phyloP scores from a whole-genome alignment of 306 rosid genomes.

The Vigna nakashimae region DNA sequence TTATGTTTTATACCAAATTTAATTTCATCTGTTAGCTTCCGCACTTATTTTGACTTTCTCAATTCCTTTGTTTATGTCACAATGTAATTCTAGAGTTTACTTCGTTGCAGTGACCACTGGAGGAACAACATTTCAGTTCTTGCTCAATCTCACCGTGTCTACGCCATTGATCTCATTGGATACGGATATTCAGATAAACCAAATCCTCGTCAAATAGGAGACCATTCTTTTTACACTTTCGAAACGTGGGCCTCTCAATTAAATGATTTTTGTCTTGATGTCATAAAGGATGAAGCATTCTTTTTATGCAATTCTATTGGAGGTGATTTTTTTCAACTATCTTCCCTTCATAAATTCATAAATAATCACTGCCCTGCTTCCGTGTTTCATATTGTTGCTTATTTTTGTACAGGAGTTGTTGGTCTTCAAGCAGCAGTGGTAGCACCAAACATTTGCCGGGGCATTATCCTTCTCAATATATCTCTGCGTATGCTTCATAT shows the following conservation, averaged over 20 bases:
- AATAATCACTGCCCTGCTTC: not conserved
- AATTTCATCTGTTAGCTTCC: not conserved
- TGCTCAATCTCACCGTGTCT: constrained; percentile 80
- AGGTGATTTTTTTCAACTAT: constrained; percentile 56
- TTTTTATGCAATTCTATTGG: constrained; percentile 95
- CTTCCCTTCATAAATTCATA: not conserved
- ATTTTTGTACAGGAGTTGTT: constrained; percentile 74
- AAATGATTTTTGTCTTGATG: constrained; percentile 79
- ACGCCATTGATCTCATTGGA: constrained; percentile 91
- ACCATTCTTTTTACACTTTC: constrained; percentile 71
- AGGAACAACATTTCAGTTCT: constrained; percentile 82
- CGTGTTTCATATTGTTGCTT: not conserved
- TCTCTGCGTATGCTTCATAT: constrained; percentile 95
- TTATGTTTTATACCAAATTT: not conserved
- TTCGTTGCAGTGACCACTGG: constrained; percentile 92
- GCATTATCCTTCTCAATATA: constrained; percentile 77
- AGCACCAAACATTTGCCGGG: constrained; percentile 78
- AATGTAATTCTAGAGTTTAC: constrained; percentile 40
- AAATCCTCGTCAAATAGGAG: constrained; percentile 73
- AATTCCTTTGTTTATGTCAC: not conserved
- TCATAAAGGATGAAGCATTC: constrained; percentile 78
- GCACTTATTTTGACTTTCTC: constrained; percentile 33
- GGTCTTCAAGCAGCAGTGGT: constrained; percentile 93
- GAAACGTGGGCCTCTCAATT: constrained; percentile 95
- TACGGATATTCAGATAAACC: constrained; percentile 98